Evolutionary conservation across 129 eudicot species (phyloP).

Genomic region (Solidago caesia): DNA sequence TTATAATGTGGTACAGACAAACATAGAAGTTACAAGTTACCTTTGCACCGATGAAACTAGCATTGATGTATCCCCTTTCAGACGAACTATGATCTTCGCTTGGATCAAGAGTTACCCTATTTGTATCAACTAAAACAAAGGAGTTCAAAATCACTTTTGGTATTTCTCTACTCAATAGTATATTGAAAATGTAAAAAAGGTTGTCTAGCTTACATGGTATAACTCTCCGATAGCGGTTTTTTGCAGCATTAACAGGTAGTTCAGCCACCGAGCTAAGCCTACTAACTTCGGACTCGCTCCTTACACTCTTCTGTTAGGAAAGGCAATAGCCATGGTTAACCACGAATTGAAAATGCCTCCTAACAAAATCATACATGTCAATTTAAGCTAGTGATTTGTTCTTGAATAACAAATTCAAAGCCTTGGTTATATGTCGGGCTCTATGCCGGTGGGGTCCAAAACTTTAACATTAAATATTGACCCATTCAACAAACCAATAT

Average conservation of each 20-base stretch:
- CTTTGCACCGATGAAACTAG: not conserved
- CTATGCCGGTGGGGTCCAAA: too few species aligned
- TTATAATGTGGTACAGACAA: too few species aligned
- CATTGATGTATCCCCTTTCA: not conserved
- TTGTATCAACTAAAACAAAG: not conserved
- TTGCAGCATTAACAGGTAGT: not conserved
- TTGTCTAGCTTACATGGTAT: not conserved
- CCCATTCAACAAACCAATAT: too few species aligned
- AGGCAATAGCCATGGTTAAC: not conserved
- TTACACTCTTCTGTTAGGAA: not conserved
- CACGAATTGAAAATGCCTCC: not conserved
- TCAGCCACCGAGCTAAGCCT: not conserved
- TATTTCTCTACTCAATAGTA: not conserved
- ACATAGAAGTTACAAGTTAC: not conserved
- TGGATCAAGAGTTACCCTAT: not conserved
- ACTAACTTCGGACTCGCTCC: not conserved
- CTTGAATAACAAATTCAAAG: too few species aligned
- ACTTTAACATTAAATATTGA: too few species aligned
- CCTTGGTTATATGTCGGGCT: too few species aligned
- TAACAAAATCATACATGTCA: too few species aligned
- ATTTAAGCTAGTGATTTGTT: too few species aligned
- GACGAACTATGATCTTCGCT: not conserved
- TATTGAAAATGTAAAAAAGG: not conserved
- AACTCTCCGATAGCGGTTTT: not conserved
- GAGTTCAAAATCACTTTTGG: not conserved